These are phyloP conservation scores for Wallemia ichthyophaga DNA, from an alignment of 1,284 basidiomycete species.

Conservation along the genomic window DNA sequence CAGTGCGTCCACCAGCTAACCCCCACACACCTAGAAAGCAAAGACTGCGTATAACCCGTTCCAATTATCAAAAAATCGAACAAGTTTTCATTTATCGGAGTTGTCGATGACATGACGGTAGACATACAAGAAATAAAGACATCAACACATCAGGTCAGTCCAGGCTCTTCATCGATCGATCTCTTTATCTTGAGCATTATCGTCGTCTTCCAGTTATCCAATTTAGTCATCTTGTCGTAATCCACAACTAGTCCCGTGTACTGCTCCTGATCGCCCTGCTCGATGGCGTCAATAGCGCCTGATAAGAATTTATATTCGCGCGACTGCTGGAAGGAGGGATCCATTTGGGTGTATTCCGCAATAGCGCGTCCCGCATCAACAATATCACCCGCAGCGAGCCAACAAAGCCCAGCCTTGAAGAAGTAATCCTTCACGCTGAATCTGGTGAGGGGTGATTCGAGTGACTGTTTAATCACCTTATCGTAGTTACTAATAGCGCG, in stretches of 20 bases:
- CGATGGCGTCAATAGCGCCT: constrained; percentile 43
- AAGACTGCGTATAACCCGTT: background rate
- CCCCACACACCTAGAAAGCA: background rate
- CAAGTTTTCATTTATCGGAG: background rate
- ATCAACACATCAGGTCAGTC: constrained; percentile 13
- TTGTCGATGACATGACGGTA: background rate
- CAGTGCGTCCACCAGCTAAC: background rate
- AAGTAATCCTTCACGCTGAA: constrained; percentile 98
- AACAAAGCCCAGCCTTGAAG: constrained; percentile 61
- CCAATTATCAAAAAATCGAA: background rate
- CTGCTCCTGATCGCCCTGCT: constrained; percentile 40
- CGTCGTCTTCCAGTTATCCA: constrained; percentile 82
- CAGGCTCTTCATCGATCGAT: constrained; percentile 30
- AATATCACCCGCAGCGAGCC: constrained; percentile 64
- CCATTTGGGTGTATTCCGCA: constrained; percentile 33
- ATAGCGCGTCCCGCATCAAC: constrained; percentile 55
- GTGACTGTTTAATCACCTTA: constrained; percentile 59
- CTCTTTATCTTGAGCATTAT: constrained; percentile 68
- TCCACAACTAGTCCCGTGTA: constrained; percentile 53
- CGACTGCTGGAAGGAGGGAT: constrained; percentile 32
- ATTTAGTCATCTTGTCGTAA: constrained; percentile 58
- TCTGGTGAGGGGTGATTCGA: constrained; percentile 64
- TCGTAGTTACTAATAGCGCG: constrained; percentile 67
- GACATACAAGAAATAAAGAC: background rate
- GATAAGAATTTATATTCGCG: constrained; percentile 66